These are phyloP conservation scores for Nannochloropsis granulata DNA, from an alignment of 108 stramenopile genomes.

Conservation along the genomic window DNA sequence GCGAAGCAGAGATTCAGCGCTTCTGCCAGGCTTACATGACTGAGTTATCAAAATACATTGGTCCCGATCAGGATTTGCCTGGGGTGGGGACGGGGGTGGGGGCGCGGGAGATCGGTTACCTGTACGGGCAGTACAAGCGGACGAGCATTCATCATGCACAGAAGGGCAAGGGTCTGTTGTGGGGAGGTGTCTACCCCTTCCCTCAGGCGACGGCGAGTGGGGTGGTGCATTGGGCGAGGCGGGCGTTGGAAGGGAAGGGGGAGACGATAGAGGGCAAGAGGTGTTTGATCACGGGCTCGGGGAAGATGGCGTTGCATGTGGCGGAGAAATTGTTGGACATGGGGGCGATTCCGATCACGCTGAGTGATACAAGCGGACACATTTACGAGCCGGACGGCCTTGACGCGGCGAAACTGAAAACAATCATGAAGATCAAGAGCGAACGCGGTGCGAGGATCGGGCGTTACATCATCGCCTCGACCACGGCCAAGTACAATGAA, in stretches of 20 bases:
- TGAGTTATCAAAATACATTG: conserved; percentile 86
- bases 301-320: conserved; percentile 76
- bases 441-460: conserved; percentile 65
- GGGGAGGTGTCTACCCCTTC: conserved; percentile 31
- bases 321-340: conserved; percentile 73
- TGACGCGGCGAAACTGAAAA: conserved; percentile 61
- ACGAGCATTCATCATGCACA: conserved; percentile 44
- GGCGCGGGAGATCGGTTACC: conserved; percentile 74
- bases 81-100: conserved; percentile 80
- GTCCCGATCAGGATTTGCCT: conserved; percentile 74
- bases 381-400: conserved; percentile 90
- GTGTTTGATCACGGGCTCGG: conserved; percentile 75
- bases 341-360: conserved; percentile 74
- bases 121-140: conserved; percentile 96
- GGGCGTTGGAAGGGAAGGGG: conserved; percentile 63
- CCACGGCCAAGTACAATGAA: conserved; percentile 32
- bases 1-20: conserved; percentile 82
- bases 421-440: conserved; percentile 75
- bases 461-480: conserved; percentile 39
- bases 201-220: conserved; percentile 77
- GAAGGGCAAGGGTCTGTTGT: conserved; percentile 28
- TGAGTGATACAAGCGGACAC: conserved; percentile 76
- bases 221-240: conserved; percentile 73
- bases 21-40: conserved; percentile 97
- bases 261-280: conserved; percentile 81